Conservation (phyloP, 345 rosid genomes). For the Isatis tinctoria region DNA sequence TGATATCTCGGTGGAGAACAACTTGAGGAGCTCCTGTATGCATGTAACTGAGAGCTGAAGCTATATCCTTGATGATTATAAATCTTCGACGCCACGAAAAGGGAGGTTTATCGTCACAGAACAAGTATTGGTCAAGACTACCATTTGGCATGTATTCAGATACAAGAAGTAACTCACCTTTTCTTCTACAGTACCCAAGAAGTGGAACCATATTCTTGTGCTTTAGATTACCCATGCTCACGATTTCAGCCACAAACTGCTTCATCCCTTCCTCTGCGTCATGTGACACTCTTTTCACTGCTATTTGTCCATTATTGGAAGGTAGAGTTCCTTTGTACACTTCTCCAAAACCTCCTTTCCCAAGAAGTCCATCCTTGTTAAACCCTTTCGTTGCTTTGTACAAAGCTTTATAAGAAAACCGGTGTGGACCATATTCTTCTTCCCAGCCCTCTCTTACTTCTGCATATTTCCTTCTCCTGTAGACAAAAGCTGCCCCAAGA, state of each 20-base stretch:
- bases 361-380: slow-evolving; percentile 35
- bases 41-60: slow-evolving; percentile 39
- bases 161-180: slow-evolving; percentile 39
- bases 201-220: slow-evolving; percentile 50
- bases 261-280: slow-evolving; percentile 48
- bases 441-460: slow-evolving; percentile 53
- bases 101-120: not conserved
- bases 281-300: slow-evolving; percentile 51
- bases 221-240: slow-evolving; percentile 40
- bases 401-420: slow-evolving; percentile 36
- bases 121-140: slow-evolving; percentile 43
- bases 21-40: slow-evolving; percentile 49
- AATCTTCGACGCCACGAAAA: slow-evolving; percentile 41
- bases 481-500: slow-evolving; percentile 21
- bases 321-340: slow-evolving; percentile 51
- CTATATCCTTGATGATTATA: slow-evolving; percentile 36
- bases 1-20: slow-evolving; percentile 48
- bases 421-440: slow-evolving; percentile 41
- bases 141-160: slow-evolving; percentile 46
- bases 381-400: slow-evolving; percentile 48
- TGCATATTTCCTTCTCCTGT: slow-evolving; percentile 31
- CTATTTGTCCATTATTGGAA: slow-evolving; percentile 36
- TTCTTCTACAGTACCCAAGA: slow-evolving; percentile 45
- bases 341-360: slow-evolving; percentile 47
- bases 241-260: slow-evolving; percentile 45